Evolutionary conservation across 345 rosid genomes (phyloP), one percentile per base, ranked within the genome.

Genomic region (Citrus hindsii): DNA sequence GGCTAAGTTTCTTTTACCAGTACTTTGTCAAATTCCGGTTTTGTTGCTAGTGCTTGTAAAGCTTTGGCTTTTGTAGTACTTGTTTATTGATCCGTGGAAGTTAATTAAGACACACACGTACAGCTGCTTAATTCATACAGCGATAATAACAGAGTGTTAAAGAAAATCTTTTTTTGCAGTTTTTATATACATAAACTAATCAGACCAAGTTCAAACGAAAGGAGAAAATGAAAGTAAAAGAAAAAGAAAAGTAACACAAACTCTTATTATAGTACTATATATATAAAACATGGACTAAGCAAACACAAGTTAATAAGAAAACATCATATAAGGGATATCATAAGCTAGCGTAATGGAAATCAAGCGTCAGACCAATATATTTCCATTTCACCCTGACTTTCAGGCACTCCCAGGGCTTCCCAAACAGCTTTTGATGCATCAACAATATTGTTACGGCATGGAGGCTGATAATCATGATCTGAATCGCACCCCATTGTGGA

Each of bases 371-470:
- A 73, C 79, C 87, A 82, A 18, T 32, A 61, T 4, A 79, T 75
- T 19, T 74, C 76, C 65, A 77, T 2, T 1, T 32, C 63, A 16
- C 83, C 84, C 56, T 62, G 22, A 4, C n/a, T 21, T 0, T 75
- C 19, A 6, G 79, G 77, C 13, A 81, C 46, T 22, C 82, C 79
- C 30, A 84, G 12, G 21, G 83, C 83, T 0, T 79, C 22, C 81
- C 87, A 85, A 7, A 79, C 83, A 4, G 80, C 85, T 64, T 42
- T 74, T 0, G 87, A 82, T 1, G 85, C 87, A 77, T 82, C 85
- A 16, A 84, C 85, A 64, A 84, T 79, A 37, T 82, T 76, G 46
- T 76, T 78, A 19, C 1, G 12, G 3, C 82, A 81, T 22, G 84
- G 84, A 61, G 86, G 51, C 51, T 46, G 51, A 13, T 46, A 46